A percentile compares a stretch with the other conserved stretches of the same genome.
These are phyloP conservation scores for Rhododendron ovatum DNA, from an alignment of 148 eudicot genomes.

Conservation along the genomic window DNA sequence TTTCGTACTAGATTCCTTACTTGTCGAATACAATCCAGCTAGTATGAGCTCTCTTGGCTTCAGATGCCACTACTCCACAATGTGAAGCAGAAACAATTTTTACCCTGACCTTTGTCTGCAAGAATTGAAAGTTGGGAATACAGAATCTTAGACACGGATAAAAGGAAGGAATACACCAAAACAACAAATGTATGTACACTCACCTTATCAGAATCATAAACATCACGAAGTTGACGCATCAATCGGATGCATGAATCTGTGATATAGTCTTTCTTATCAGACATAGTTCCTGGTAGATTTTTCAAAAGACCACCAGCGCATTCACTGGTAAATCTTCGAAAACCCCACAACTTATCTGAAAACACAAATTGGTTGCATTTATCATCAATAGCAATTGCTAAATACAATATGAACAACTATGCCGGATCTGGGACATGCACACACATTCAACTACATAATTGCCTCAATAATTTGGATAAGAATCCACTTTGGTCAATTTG, in stretches of 20 bases:
- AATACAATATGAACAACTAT: not conserved
- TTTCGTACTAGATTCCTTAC: conserved; percentile 33
- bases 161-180: not conserved
- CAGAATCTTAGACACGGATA: conserved; percentile 1
- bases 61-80: conserved; percentile 65
- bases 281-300: conserved; percentile 46
- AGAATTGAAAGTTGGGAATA: conserved; percentile 5
- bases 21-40: conserved; percentile 76
- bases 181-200: conserved; percentile 6
- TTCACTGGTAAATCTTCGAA: conserved; percentile 56
- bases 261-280: conserved; percentile 60
- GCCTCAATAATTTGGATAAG: not conserved
- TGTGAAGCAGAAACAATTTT: conserved; percentile 52
- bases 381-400: conserved; percentile 1
- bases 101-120: conserved; percentile 57
- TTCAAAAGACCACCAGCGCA: conserved; percentile 51
- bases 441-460: not conserved
- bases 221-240: conserved; percentile 57
- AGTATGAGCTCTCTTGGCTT: conserved; percentile 53
- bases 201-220: conserved; percentile 63
- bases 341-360: conserved; percentile 52
- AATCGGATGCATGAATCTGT: conserved; percentile 52
- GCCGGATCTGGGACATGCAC: not conserved
- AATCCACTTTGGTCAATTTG: not conserved
- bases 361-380: conserved; percentile 3